Evolutionary conservation across 768 basidiomycete genomes (phyloP).

Genomic region (Glaciozyma martinii): DNA sequence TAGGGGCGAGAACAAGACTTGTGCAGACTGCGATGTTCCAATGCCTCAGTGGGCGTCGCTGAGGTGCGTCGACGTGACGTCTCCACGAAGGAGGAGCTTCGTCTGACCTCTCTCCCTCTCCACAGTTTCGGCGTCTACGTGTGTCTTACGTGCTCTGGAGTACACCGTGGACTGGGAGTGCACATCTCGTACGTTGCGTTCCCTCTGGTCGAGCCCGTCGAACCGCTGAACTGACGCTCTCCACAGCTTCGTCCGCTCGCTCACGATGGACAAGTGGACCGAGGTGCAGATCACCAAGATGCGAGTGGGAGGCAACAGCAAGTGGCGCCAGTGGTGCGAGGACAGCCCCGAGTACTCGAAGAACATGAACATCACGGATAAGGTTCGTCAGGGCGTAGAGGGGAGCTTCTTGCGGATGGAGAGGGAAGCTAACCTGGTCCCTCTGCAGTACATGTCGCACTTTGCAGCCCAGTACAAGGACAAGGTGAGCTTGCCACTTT

Average conservation of each 20-base stretch:
- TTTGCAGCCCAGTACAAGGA: slow-evolving; percentile 89
- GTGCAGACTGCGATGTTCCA: slow-evolving; percentile 21
- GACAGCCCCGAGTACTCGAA: slow-evolving; percentile 61
- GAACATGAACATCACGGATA: slow-evolving; percentile 57
- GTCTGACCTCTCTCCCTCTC: slow-evolving; percentile 19
- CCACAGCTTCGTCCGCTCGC: slow-evolving; percentile 20
- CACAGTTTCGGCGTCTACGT: slow-evolving; percentile 58
- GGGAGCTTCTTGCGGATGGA: neutral
- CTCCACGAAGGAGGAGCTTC: slow-evolving; percentile 18
- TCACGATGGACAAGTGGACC: slow-evolving; percentile 33
- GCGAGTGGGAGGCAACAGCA: slow-evolving; percentile 82
- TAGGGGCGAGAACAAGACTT: slow-evolving; percentile 30
- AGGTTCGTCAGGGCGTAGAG: slow-evolving; percentile 37
- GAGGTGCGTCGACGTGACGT: no score
- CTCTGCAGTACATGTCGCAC: slow-evolving; percentile 70
- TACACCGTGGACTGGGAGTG: slow-evolving; percentile 86
- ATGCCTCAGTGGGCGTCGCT: slow-evolving; percentile 62
- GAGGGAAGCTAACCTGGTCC: slow-evolving; percentile 29
- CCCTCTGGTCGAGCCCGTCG: slow-evolving; percentile 3
- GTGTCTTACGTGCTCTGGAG: slow-evolving; percentile 58
- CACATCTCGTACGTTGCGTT: slow-evolving; percentile 50
- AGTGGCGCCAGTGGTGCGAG: slow-evolving; percentile 68
- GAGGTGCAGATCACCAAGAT: slow-evolving; percentile 47
- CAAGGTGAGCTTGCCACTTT: slow-evolving; percentile 52
- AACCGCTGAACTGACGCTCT: neutral